These are phyloP conservation scores for Hypericum perforatum DNA, from an alignment of 345 rosid genomes.

Conservation along the genomic window DNA sequence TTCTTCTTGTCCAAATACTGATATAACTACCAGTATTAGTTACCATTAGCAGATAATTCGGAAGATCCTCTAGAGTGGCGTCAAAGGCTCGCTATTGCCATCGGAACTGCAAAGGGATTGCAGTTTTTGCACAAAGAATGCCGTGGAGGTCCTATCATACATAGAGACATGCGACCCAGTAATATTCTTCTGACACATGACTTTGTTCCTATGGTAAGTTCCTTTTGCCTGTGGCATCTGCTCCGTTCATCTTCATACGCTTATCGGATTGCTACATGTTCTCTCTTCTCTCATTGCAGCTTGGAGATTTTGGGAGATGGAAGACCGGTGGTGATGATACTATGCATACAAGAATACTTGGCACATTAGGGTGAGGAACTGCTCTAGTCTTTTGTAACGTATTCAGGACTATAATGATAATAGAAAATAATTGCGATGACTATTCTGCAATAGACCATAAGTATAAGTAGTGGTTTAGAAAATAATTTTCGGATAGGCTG, in stretches of 20 bases:
- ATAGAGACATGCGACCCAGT: conserved; percentile 50
- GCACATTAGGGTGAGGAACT: no score
- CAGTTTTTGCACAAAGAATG: conserved; percentile 57
- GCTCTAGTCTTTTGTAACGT: neutral
- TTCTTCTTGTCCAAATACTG: conserved; percentile 1
- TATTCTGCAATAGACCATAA: no score
- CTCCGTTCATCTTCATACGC: neutral
- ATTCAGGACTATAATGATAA: neutral
- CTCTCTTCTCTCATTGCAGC: no score
- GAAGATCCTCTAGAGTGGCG: conserved; percentile 45
- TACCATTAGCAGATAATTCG: conserved; percentile 22
- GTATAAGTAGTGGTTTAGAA: no score
- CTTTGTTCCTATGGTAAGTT: conserved; percentile 49
- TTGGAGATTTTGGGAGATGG: conserved; percentile 72
- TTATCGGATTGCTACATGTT: no score
- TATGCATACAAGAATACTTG: no score
- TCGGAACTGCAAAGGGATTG: conserved; percentile 54
- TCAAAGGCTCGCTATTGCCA: conserved; percentile 42
- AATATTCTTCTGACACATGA: conserved; percentile 60
- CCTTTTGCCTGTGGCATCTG: neutral
- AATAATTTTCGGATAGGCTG: conserved; percentile 60
- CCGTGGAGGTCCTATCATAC: conserved; percentile 51
- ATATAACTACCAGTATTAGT: no score
- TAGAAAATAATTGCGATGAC: no score
- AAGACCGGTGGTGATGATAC: conserved; percentile 38